Conservation (phyloP, 2,329 filamentous ascomycete species). For the Aspergillus chevalieri region DNA sequence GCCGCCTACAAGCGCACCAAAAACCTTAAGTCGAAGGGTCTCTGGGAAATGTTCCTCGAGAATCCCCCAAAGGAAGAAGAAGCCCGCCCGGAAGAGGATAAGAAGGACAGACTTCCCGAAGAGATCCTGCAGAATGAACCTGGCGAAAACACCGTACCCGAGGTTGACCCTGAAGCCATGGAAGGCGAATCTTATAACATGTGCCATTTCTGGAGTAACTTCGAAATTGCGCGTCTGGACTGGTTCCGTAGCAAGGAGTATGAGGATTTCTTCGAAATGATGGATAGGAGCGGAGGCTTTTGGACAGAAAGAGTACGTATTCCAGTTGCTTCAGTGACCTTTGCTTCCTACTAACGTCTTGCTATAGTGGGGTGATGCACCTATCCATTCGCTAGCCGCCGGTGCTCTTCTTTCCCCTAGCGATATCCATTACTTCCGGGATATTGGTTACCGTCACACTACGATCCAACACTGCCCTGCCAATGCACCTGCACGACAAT, state of each 20-base stretch:
- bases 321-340: conserved; percentile 12
- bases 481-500: conserved; percentile 83
- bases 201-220: conserved; percentile 99
- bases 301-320: conserved; percentile 93
- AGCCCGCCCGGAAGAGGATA: conserved; percentile 53
- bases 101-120: conserved; percentile 67
- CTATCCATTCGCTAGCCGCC: conserved; percentile 93
- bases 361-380: conserved; percentile 88
- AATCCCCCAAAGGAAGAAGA: conserved; percentile 49
- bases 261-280: conserved; percentile 97
- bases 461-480: conserved; percentile 98
- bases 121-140: conserved; percentile 74
- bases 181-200: conserved; percentile 98
- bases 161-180: conserved; percentile 89
- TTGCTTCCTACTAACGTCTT: conserved; percentile 4
- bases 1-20: conserved; percentile 92
- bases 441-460: conserved; percentile 96
- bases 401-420: conserved; percentile 73
- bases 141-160: conserved; percentile 61
- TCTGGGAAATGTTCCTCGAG: conserved; percentile 99
- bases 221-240: conserved; percentile 89
- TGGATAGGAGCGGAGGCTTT: conserved; percentile 96
- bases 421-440: conserved; percentile 98
- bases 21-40: conserved; percentile 80
- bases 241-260: conserved; percentile 98